Evolutionary conservation across 257 asterid genomes (phyloP).

Genomic region (Solanum dulcamara): DNA sequence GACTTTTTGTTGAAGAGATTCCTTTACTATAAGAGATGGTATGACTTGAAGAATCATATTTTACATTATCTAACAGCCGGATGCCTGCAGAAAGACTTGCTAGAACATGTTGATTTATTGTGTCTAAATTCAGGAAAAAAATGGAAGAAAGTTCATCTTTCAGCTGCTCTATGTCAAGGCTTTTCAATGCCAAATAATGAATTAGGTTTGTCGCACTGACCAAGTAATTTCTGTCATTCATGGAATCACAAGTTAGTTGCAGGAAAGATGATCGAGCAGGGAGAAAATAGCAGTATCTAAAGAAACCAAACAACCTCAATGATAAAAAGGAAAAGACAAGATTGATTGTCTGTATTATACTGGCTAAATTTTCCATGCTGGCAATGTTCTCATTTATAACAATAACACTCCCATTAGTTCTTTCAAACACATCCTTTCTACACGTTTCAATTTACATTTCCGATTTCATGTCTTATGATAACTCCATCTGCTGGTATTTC

Average conservation of each 20-base stretch:
- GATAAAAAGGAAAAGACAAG: not conserved
- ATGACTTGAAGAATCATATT: conserved; percentile 19
- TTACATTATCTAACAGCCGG: conserved; percentile 31
- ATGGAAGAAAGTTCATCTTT: conserved; percentile 44
- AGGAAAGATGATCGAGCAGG: not conserved
- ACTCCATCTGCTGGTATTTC: not conserved
- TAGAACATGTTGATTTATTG: conserved; percentile 41
- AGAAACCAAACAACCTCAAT: not conserved
- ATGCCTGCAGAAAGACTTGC: conserved; percentile 55
- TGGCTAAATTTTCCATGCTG: not conserved
- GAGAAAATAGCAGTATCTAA: not conserved
- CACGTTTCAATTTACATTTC: not conserved
- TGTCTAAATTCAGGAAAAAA: conserved; percentile 47
- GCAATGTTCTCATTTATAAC: not conserved
- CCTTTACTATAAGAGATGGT: conserved; percentile 9
- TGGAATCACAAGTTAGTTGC: not conserved
- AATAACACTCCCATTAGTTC: not conserved
- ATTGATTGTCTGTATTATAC: not conserved
- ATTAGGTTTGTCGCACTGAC: conserved; percentile 46
- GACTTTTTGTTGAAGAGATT: conserved; percentile 15
- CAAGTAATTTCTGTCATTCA: conserved; percentile 37
- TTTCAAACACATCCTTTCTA: not conserved
- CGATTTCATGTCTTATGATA: not conserved
- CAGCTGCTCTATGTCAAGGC: conserved; percentile 42
- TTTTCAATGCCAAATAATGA: conserved; percentile 52